Percentiles rank a stretch among this genome's conserved stretches.
These are phyloP conservation scores for Mycena metata DNA, from an alignment of 768 basidiomycete genomes.

Conservation along the genomic window DNA sequence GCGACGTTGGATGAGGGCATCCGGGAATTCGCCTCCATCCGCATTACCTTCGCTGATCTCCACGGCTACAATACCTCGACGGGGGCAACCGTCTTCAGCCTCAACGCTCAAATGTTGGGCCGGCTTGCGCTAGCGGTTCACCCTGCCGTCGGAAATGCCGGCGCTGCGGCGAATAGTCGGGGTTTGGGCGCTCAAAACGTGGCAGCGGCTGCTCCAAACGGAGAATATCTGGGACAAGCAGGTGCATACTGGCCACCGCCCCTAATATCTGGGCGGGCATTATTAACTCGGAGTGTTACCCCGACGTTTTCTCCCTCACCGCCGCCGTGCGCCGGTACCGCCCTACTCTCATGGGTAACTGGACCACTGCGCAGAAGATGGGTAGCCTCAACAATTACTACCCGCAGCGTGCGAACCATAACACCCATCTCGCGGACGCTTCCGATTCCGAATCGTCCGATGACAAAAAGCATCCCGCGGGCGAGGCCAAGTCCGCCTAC, in stretches of 20 bases:
- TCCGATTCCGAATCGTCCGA: background rate
- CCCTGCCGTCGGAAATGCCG: too few species aligned
- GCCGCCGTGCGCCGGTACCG: background rate
- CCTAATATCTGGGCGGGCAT: background rate
- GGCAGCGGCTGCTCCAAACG: too few species aligned
- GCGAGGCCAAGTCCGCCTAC: background rate
- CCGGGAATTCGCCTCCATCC: fast-evolving
- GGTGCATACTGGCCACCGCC: background rate
- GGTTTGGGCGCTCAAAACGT: too few species aligned
- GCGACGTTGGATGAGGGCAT: background rate
- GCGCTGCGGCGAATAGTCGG: too few species aligned
- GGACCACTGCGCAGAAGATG: background rate
- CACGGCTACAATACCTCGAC: background rate
- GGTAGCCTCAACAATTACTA: background rate
- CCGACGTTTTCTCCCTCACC: background rate
- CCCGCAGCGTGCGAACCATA: background rate
- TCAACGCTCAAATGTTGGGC: background rate
- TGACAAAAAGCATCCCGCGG: too few species aligned
- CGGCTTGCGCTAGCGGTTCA: background rate
- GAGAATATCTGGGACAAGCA: too few species aligned
- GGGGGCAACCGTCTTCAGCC: background rate
- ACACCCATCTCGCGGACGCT: background rate
- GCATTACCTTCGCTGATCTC: background rate
- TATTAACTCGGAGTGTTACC: background rate
- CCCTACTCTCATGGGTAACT: constrained; percentile 11